Conservation (phyloP, 2,329 filamentous ascomycete species). For the Taxawa tesnikishii region DNA sequence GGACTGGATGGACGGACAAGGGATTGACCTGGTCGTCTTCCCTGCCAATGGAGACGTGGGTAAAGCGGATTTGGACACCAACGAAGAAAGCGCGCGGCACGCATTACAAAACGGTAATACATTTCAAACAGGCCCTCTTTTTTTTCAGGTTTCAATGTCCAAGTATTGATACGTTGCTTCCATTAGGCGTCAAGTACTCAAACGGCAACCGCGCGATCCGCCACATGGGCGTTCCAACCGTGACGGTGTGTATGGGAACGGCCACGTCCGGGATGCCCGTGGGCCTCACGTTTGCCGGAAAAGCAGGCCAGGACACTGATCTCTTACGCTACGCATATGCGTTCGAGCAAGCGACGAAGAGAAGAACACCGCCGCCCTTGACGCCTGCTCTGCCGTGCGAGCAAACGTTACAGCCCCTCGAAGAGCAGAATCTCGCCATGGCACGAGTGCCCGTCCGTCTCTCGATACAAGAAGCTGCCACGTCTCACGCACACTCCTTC, state of each 20-base stretch:
- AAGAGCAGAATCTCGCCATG: slow-evolving; percentile 2
- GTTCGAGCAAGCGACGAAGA: slow-evolving; percentile 4
- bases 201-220: slow-evolving; percentile 42
- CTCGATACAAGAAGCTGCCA: slow-evolving; percentile 5
- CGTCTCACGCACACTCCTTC: slow-evolving; percentile 4
- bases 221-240: slow-evolving; percentile 42
- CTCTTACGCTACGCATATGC: slow-evolving; percentile 16
- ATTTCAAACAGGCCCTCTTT: too few relatives aligned
- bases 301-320: slow-evolving; percentile 32
- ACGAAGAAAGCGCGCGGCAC: slow-evolving; percentile 20
- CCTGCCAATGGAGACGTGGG: slow-evolving; percentile 41
- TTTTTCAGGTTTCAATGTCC: too few relatives aligned
- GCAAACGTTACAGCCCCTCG: slow-evolving; percentile 1
- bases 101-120: slow-evolving; percentile 37
- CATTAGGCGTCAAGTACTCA: slow-evolving; percentile 40
- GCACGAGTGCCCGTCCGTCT: slow-evolving; percentile 1
- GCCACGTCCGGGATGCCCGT: slow-evolving; percentile 36
- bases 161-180: too few relatives aligned
- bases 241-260: slow-evolving; percentile 42
- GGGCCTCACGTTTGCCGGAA: slow-evolving; percentile 39
- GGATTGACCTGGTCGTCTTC: slow-evolving; percentile 35
- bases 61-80: slow-evolving; percentile 32
- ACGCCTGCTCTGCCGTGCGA: slow-evolving; percentile 14
- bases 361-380: slow-evolving; percentile 13
- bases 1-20: slow-evolving; percentile 33